Percentiles rank a stretch among this genome's conserved stretches.
Evolutionary conservation across 768 basidiomycete genomes (phyloP).

Genomic region (Podaxis carcinomalis): DNA sequence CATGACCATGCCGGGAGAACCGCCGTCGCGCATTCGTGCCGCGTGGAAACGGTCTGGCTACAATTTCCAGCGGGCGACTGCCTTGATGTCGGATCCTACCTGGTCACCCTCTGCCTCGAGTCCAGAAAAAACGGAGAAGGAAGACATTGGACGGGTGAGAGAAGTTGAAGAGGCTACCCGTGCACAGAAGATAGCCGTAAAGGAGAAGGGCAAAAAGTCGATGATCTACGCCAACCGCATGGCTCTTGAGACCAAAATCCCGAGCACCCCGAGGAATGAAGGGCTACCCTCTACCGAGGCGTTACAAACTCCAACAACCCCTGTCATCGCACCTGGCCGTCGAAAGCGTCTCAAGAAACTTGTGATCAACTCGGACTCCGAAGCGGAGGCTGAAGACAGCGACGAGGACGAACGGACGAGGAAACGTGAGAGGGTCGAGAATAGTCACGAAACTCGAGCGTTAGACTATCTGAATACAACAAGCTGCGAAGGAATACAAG

Average conservation of each 20-base stretch:
- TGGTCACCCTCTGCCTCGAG: slow-evolving; percentile 43
- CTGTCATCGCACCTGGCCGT: slow-evolving; percentile 35
- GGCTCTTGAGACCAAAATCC: slow-evolving; percentile 38
- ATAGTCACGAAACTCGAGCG: slow-evolving; percentile 44
- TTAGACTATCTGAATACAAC: slow-evolving; percentile 69
- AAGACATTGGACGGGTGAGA: slow-evolving; percentile 56
- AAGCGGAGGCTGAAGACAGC: slow-evolving; percentile 47
- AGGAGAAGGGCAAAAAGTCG: slow-evolving; percentile 79
- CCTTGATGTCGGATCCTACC: slow-evolving; percentile 48
- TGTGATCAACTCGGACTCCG: slow-evolving; percentile 66
- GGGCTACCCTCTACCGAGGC: slow-evolving; percentile 11
- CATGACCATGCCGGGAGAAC: slow-evolving; percentile 54
- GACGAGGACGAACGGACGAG: slow-evolving; percentile 36
- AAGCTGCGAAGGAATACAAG: slow-evolving; percentile 60
- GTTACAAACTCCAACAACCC: slow-evolving; percentile 38
- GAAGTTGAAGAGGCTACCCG: slow-evolving; percentile 73
- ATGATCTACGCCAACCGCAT: slow-evolving; percentile 73
- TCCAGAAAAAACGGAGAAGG: slow-evolving; percentile 23
- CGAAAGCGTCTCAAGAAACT: slow-evolving; percentile 54
- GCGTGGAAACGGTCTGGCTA: slow-evolving; percentile 65
- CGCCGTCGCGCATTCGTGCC: slow-evolving; percentile 43
- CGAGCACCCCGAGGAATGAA: slow-evolving; percentile 14
- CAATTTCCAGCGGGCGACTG: slow-evolving; percentile 58
- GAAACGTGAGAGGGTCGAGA: slow-evolving; percentile 27
- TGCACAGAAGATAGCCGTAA: slow-evolving; percentile 58